Percentiles rank a stretch among this genome's conserved stretches.
These are phyloP conservation scores for Kodamaea sp. DNA, from an alignment of 1,139 yeast genomes.

Conservation along the genomic window DNA sequence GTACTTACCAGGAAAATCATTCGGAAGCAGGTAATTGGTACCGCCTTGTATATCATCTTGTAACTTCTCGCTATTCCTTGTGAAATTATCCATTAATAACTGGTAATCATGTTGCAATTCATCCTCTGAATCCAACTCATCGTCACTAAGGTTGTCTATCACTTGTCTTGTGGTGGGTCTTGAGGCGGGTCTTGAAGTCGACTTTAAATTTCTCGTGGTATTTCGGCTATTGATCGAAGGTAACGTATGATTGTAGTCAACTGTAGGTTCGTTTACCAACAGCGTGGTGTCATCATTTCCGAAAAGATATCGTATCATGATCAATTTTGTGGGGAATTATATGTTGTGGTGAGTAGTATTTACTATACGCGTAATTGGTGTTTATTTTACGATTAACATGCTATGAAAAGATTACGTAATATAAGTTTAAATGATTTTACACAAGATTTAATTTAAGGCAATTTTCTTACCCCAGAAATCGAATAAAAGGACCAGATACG, in stretches of 20 bases:
- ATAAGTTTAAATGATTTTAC: too few species aligned
- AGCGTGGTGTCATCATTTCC: conserved; percentile 18
- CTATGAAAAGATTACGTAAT: too few species aligned
- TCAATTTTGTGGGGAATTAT: too few species aligned
- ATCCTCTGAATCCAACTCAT: conserved; percentile 18
- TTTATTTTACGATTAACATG: too few species aligned
- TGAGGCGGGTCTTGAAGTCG: neutral
- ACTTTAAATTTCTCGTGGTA: neutral
- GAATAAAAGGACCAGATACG: too few species aligned
- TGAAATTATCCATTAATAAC: conserved; percentile 9
- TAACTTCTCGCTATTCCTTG: conserved; percentile 7
- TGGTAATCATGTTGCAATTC: conserved; percentile 12
- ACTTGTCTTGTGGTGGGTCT: neutral
- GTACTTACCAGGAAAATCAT: conserved; percentile 23
- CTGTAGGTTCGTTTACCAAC: conserved; percentile 35
- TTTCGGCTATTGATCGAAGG: conserved; percentile 9
- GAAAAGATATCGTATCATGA: conserved; percentile 13
- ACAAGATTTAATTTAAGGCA: too few species aligned
- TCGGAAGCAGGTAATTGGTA: conserved; percentile 14
- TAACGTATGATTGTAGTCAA: conserved; percentile 33
- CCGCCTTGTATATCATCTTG: neutral
- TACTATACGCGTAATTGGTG: too few species aligned
- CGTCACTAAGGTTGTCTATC: conserved; percentile 15
- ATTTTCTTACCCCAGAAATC: too few species aligned
- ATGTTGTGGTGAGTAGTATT: too few species aligned